Evolutionary conservation across 2,329 filamentous ascomycete species (phyloP).

Genomic region (Pseudogymnoascus sp.): DNA sequence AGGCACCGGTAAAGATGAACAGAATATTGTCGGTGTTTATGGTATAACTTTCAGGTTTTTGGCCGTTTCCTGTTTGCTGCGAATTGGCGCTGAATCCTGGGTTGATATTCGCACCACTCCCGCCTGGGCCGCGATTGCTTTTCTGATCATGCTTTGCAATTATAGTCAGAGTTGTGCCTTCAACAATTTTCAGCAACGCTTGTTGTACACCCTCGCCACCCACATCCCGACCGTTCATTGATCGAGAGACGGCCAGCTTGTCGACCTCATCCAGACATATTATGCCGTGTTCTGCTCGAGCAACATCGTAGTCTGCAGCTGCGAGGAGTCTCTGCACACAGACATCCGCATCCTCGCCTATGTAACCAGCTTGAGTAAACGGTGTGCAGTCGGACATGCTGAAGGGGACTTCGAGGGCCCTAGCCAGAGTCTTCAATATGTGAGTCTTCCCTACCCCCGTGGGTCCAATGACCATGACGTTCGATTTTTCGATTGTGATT

Average conservation of each 20-base stretch:
- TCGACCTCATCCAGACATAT: slow-evolving; percentile 96
- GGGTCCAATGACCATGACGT: slow-evolving; percentile 81
- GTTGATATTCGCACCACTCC: slow-evolving; percentile 15
- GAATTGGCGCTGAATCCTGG: slow-evolving; percentile 13
- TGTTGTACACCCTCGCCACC: slow-evolving; percentile 96
- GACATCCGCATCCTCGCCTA: slow-evolving; percentile 94
- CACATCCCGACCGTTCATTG: slow-evolving; percentile 80
- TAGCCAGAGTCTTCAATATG: slow-evolving; percentile 82
- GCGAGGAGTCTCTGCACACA: slow-evolving; percentile 87
- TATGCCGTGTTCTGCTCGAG: slow-evolving; percentile 80
- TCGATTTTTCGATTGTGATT: slow-evolving; percentile 76
- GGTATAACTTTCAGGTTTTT: slow-evolving; percentile 46
- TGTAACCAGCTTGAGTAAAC: slow-evolving; percentile 94
- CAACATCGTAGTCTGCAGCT: slow-evolving; percentile 81
- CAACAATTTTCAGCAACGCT: slow-evolving; percentile 88
- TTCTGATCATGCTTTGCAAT: slow-evolving; percentile 67
- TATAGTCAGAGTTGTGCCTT: slow-evolving; percentile 87
- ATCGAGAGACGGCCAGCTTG: slow-evolving; percentile 62
- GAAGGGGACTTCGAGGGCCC: slow-evolving; percentile 89
- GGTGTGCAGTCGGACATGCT: slow-evolving; percentile 94
- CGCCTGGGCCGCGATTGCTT: slow-evolving; percentile 32
- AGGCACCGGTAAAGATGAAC: slow-evolving; percentile 94
- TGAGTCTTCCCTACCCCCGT: slow-evolving; percentile 96
- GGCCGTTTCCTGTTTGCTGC: slow-evolving; percentile 14
- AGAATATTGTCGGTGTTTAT: slow-evolving; percentile 94